phyloP scores from a whole-genome alignment of 805 yeast species.

The Komagataella pastoris region DNA sequence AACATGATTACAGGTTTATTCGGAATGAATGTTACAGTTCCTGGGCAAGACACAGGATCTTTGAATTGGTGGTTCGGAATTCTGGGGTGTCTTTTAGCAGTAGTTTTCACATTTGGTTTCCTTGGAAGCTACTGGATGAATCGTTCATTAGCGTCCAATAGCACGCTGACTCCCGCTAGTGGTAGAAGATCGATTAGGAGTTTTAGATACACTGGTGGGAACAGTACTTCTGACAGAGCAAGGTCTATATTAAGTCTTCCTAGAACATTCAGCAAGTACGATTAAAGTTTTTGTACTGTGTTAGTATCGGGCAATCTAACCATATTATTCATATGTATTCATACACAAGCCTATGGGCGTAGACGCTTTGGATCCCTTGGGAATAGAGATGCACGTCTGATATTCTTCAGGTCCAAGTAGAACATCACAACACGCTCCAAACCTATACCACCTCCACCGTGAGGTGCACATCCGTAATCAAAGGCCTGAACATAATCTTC shows the following conservation, averaged over 20 bases:
- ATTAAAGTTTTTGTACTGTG: not conserved
- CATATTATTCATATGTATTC: not conserved
- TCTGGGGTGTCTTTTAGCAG: conserved; percentile 14
- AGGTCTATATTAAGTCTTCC: conserved; percentile 17
- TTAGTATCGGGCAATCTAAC: not conserved
- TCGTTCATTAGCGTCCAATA: conserved; percentile 7
- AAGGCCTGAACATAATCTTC: conserved; percentile 89
- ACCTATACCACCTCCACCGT: conserved; percentile 99
- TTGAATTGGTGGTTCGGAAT: conserved; percentile 42
- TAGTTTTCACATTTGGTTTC: conserved; percentile 10
- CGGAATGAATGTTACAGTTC: conserved; percentile 90
- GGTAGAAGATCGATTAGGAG: conserved; percentile 13
- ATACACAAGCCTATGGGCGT: conserved; percentile 43
- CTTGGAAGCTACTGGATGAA: conserved; percentile 14
- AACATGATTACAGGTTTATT: conserved; percentile 84
- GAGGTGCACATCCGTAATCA: conserved; percentile 93
- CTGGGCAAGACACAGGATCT: conserved; percentile 41
- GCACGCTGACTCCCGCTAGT: conserved; percentile 2
- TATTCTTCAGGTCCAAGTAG: conserved; percentile 91
- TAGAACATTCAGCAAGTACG: conserved; percentile 4
- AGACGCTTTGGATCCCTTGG: conserved; percentile 97
- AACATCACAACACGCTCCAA: conserved; percentile 98
- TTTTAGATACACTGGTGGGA: conserved; percentile 16
- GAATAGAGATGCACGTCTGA: conserved; percentile 96
- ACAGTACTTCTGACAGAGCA: conserved; percentile 5